These are phyloP conservation scores for Sporothrix inflata DNA, from an alignment of 2,329 filamentous ascomycete genomes.

Conservation along the genomic window DNA sequence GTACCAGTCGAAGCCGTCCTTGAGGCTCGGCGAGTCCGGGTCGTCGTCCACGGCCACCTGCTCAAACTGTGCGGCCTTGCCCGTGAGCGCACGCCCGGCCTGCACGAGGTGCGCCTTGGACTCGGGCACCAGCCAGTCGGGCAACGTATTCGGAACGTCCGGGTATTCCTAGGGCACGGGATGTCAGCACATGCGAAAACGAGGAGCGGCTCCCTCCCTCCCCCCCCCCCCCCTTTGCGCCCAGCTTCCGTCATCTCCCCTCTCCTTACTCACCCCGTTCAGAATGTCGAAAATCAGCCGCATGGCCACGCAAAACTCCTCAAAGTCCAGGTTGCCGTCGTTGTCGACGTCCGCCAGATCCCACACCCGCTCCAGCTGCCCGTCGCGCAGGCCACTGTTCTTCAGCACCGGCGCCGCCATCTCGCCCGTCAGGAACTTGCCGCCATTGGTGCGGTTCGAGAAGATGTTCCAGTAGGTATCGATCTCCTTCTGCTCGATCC, in stretches of 20 bases:
- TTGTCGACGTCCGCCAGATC: conserved; percentile 96
- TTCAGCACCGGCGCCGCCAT: conserved; percentile 65
- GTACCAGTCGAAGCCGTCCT: conserved; percentile 99
- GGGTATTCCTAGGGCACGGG: conserved; percentile 72
- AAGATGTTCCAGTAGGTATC: conserved; percentile 71
- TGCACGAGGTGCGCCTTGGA: conserved; percentile 90
- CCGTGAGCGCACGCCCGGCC: conserved; percentile 76
- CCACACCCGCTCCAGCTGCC: conserved; percentile 96
- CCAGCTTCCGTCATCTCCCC: background rate
- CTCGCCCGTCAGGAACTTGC: conserved; percentile 63
- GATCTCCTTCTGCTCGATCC: conserved; percentile 65
- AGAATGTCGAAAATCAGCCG: conserved; percentile 95
- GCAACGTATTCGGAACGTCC: conserved; percentile 82
- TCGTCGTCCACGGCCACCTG: conserved; percentile 72
- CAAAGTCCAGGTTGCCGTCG: conserved; percentile 96
- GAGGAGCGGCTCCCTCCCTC: too few species aligned
- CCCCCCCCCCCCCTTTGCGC: too few species aligned
- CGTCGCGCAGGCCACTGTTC: conserved; percentile 64
- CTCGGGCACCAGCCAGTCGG: conserved; percentile 96
- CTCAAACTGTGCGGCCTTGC: conserved; percentile 81
- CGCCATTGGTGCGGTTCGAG: conserved; percentile 60
- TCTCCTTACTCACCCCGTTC: conserved; percentile 71
- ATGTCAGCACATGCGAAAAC: background rate
- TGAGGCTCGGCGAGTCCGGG: conserved; percentile 78
- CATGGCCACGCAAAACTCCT: conserved; percentile 99